These are phyloP conservation scores for Nicotiana undulata DNA, from an alignment of 257 asterid genomes.

Conservation along the genomic window DNA sequence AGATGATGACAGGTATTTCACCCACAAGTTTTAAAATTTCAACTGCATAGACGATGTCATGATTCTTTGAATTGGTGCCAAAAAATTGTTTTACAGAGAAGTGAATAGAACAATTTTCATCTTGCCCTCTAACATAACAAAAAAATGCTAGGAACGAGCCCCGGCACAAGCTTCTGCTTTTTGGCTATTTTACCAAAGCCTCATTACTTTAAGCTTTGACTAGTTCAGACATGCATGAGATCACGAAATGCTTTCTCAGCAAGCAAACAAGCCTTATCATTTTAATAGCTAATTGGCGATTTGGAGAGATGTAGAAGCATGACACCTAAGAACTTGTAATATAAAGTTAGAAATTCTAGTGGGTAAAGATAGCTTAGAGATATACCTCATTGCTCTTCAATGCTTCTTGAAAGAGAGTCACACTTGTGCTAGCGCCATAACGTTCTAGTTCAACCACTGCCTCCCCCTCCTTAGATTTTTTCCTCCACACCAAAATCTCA, in stretches of 20 bases:
- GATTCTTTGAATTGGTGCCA: not conserved
- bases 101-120: too few species aligned
- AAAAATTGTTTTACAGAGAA: not conserved
- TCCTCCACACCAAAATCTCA: slow-evolving; percentile 67
- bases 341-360: not conserved
- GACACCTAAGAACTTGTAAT: not conserved
- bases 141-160: too few species aligned
- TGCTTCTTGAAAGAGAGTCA: slow-evolving; percentile 56
- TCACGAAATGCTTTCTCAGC: not conserved
- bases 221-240: not conserved
- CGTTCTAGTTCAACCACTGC: slow-evolving; percentile 39
- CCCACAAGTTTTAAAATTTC: not conserved
- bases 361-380: not conserved
- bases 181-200: not conserved
- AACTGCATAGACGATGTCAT: not conserved
- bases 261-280: not conserved
- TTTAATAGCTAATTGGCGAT: not conserved
- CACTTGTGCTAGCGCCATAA: slow-evolving; percentile 39
- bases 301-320: not conserved
- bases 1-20: not conserved
- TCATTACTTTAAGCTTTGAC: not conserved
- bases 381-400: slow-evolving; percentile 64
- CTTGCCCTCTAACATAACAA: not conserved
- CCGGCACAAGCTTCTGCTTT: too few species aligned
- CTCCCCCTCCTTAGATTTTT: slow-evolving; percentile 40